Conservation (phyloP, 495 filamentous ascomycete genomes). For the Neurospora sp. region DNA sequence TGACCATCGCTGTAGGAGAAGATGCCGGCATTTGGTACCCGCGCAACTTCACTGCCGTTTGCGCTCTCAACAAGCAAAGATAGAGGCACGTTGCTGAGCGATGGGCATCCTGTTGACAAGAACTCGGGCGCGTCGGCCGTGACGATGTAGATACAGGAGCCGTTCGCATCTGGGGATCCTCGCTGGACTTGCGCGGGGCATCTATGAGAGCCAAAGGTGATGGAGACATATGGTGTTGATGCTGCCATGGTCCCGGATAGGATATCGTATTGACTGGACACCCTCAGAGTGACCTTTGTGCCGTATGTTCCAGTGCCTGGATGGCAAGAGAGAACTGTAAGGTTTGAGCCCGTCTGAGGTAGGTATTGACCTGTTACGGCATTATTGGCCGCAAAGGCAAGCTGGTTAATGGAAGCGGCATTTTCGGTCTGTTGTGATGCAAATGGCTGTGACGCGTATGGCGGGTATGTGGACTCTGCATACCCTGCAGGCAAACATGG, state of each 20-base stretch:
- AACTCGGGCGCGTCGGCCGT: conserved; percentile 64
- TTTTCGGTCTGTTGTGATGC: conserved; percentile 32
- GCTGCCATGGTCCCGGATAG: conserved; percentile 38
- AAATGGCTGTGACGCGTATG: conserved; percentile 32
- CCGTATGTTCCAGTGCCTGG: conserved; percentile 59
- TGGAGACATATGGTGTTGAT: conserved; percentile 44
- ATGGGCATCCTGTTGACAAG: conserved; percentile 51
- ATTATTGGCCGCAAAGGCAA: conserved; percentile 44
- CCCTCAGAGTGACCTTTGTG: conserved; percentile 59
- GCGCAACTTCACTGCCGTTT: conserved; percentile 48
- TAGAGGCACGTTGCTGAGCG: conserved; percentile 58
- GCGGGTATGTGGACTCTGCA: conserved; percentile 37
- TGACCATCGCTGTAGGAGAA: conserved; percentile 55
- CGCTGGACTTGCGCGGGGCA: conserved; percentile 54
- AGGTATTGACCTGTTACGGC: conserved; percentile 42
- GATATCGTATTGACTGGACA: conserved; percentile 62
- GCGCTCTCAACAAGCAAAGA: conserved; percentile 60
- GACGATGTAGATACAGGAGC: conserved; percentile 58
- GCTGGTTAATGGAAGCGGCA: conserved; percentile 38
- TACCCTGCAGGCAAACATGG: conserved; percentile 30
- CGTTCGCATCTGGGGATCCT: conserved; percentile 45
- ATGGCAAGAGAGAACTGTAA: conserved; percentile 55
- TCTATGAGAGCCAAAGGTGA: conserved; percentile 67
- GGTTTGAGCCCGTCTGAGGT: conserved; percentile 18
- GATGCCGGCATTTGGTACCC: conserved; percentile 54